Base-by-base conservation (phyloP, 148 eudicot species). In the Vaccinium myrtillus region DNA sequence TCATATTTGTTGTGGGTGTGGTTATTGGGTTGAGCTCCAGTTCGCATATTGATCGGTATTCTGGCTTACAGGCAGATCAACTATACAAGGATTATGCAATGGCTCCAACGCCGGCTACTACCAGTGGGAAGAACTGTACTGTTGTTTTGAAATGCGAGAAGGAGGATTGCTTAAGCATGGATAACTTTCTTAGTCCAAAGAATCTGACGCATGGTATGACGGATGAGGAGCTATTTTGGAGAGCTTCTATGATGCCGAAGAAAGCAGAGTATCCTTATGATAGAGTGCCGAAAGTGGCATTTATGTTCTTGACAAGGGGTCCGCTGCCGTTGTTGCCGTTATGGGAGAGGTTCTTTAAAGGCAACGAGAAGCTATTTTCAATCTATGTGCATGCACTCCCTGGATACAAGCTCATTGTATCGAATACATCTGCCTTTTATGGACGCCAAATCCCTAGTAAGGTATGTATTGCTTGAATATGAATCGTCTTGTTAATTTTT, bases 321-420 rank as follows among this genome's bases (percentile, higher is more conserved):
- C 93, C 92, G 2, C 86, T 95, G 87, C 96, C 98, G 8, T 48
- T 95, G 77, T 83, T 92, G 89, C 92, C 91, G 1, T 86, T 95
- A 82, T 95, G 98, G 98, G 98, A 95, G 85, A 91, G 92, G 88
- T 95, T 95, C 88, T 95, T 95, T 82, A 79, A 82, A 73, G 98
- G 93, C 1, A 90, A 92, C 65, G 89, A 90, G 78, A 90, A 87
- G 16, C 79, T 86, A 69, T 95, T 88, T 81, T 92, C 95, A 2
- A 90, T 95, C 70, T 95, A 95, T 86, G 89, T 93, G 46, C 98
- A 95, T 83, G 88, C 96, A 30, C 79, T 71, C 55, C 97, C 98
- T 2, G 92, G 91, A 7, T 91, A 81, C 85, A 83, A 87, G 51
- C 93, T 91, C 67, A 89, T 89, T 88, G 92, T 92, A 25, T n/a